Conservation (phyloP, 2,329 filamentous ascomycete genomes). For the Neurospora crassa region DNA sequence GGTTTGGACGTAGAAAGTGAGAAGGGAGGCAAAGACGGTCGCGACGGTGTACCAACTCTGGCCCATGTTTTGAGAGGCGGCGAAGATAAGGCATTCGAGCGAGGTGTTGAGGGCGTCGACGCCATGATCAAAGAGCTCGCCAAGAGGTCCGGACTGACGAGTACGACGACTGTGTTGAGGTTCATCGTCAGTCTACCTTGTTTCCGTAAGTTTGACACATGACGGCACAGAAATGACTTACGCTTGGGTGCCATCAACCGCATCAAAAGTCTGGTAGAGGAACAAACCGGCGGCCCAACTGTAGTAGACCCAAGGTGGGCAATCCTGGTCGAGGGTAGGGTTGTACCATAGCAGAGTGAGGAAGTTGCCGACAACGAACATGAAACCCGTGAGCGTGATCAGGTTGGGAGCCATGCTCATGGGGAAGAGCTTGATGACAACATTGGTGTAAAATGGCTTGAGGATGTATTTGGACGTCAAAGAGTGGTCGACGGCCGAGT, state of each 20-base stretch:
- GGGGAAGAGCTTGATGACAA: constrained; percentile 90
- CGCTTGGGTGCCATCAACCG: constrained; percentile 90
- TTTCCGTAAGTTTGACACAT: not conserved
- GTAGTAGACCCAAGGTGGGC: constrained; percentile 89
- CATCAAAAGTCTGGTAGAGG: constrained; percentile 96
- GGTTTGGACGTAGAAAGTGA: constrained; percentile 98
- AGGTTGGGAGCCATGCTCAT: constrained; percentile 85
- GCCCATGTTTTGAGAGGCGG: constrained; percentile 84
- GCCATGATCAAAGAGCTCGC: constrained; percentile 94
- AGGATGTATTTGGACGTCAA: constrained; percentile 85
- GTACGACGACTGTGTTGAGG: constrained; percentile 59
- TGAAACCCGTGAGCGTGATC: constrained; percentile 86
- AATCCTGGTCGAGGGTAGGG: constrained; percentile 87
- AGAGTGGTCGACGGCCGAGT: constrained; percentile 84
- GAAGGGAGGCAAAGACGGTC: constrained; percentile 67
- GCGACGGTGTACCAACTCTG: constrained; percentile 85
- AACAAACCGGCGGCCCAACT: constrained; percentile 86
- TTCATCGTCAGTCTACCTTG: constrained; percentile 1
- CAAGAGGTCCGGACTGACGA: constrained; percentile 82
- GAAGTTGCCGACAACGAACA: constrained; percentile 82
- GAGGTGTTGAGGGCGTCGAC: constrained; percentile 95
- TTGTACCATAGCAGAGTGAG: constrained; percentile 92
- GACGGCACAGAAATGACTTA: constrained; percentile 34
- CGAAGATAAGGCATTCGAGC: constrained; percentile 88
- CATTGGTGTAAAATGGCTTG: constrained; percentile 94